Evolutionary conservation across 257 asterid genomes (phyloP).

Genomic region (Solanum bulbocastanum): DNA sequence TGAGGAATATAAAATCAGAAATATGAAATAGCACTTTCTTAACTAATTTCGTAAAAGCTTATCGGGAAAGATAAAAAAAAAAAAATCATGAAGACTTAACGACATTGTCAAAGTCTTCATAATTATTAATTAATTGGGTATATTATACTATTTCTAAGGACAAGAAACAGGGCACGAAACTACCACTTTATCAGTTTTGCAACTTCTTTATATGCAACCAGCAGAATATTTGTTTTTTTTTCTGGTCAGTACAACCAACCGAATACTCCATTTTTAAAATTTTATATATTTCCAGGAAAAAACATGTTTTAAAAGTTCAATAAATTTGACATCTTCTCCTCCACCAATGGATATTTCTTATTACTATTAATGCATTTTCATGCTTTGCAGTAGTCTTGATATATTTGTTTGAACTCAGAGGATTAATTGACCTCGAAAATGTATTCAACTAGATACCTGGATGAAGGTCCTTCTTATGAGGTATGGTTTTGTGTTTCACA

Average conservation of each 20-base stretch:
- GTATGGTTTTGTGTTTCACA: neutral
- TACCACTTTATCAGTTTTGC: neutral
- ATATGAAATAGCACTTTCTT: neutral
- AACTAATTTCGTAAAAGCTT: neutral
- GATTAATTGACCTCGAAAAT: neutral
- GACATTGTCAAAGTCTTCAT: neutral
- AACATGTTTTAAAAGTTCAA: neutral
- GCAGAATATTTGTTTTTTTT: neutral
- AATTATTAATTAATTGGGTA: neutral
- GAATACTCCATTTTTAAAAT: neutral
- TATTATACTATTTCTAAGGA: neutral
- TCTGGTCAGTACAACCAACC: neutral
- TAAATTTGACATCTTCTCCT: neutral
- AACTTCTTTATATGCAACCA: neutral
- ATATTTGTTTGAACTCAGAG: neutral
- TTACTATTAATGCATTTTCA: neutral
- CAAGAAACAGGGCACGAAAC: neutral
- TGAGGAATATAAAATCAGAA: no score
- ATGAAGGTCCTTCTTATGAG: constrained; percentile 2
- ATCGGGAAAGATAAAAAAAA: no score
- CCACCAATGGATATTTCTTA: neutral
- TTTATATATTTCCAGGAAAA: neutral
- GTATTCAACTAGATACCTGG: neutral
- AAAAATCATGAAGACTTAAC: neutral
- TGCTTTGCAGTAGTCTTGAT: neutral